Base-by-base conservation (phyloP, 202 grass and related monocot species). In the Zizania palustris region DNA sequence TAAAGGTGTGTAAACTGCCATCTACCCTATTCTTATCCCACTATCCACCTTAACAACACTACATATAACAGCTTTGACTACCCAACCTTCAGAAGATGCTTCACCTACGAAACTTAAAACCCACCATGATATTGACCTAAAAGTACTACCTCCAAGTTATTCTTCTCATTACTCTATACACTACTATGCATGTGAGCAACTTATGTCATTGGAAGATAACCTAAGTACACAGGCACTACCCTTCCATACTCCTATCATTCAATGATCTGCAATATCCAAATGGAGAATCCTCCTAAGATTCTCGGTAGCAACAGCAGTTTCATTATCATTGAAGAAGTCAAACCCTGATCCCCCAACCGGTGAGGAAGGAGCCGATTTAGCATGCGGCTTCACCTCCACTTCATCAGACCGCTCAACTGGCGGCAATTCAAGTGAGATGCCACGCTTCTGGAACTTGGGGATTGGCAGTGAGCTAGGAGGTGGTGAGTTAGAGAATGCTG, bases 211-310 rank as follows among this genome's bases (percentile, higher is more conserved):
- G 15, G 21, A 66, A 60, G 45, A 35, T 11, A 75, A 48, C 36
- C 43, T 85, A 76, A 86, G 68, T 90, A 71, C 84, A 90, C 21
- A 66, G 13, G 45, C 50, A 68, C 83, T 58, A 67, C 50, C 61
- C 62, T 68, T 74, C 19, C 76, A 61, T 58, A 59, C 75, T 41
- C 46, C 60, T 60, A 60, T 11, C 5, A 33, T 34, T 90, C 65
- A 87, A 65, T 77, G 18, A 57, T 90, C 76, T 11, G 72, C 7
- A 2, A 92, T 71, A 81, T 88, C 84, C 65, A 96, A 76, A 73
- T 89, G 84, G 79, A 96, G 92, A 78, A 96, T 92, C 79, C 81
- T 89, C 72, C 89, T 90, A 43, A 96, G 87, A 84, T 96, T 92
- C 89, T 96, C 89, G 0, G 92, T 96, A 3, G 84, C 92, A 42